A percentile compares a stretch with the other conserved stretches of the same genome.
These are phyloP conservation scores for Candida tropicalis DNA, from an alignment of 1,139 yeast genomes.

Conservation along the genomic window DNA sequence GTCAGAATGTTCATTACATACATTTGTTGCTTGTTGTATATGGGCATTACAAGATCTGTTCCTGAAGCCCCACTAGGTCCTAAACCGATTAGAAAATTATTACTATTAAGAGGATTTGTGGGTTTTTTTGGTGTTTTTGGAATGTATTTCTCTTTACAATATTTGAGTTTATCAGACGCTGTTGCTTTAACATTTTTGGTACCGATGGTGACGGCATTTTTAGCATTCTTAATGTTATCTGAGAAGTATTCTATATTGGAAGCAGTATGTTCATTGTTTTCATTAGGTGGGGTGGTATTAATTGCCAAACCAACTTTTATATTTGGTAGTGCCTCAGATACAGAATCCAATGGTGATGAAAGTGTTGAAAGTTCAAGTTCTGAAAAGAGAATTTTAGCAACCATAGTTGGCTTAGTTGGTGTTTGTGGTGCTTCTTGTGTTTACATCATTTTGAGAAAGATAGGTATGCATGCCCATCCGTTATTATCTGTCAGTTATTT, in stretches of 20 bases:
- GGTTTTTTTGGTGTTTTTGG: constrained; percentile 85
- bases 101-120: constrained; percentile 65
- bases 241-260: constrained; percentile 73
- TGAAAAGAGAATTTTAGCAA: constrained; percentile 54
- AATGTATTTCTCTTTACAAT: constrained; percentile 71
- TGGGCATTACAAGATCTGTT: constrained; percentile 50
- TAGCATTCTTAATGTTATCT: constrained; percentile 67
- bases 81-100: constrained; percentile 51
- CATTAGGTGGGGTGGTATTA: constrained; percentile 74
- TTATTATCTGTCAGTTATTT: constrained; percentile 77
- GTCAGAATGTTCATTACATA: constrained; percentile 78
- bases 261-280: constrained; percentile 66
- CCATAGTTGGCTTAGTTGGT: constrained; percentile 66
- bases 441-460: constrained; percentile 69
- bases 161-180: constrained; percentile 73
- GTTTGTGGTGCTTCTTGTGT: constrained; percentile 73
- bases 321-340: constrained; percentile 49
- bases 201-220: constrained; percentile 75
- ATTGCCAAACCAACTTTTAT: constrained; percentile 83
- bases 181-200: constrained; percentile 77
- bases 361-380: constrained; percentile 42
- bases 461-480: constrained; percentile 81
- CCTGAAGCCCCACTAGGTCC: constrained; percentile 78
- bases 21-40: constrained; percentile 55
- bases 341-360: constrained; percentile 34